A percentile compares a stretch with the other conserved stretches of the same genome.
Evolutionary conservation across 2,329 filamentous ascomycete genomes (phyloP).

Genomic region (Diaporthe aspalathi): DNA sequence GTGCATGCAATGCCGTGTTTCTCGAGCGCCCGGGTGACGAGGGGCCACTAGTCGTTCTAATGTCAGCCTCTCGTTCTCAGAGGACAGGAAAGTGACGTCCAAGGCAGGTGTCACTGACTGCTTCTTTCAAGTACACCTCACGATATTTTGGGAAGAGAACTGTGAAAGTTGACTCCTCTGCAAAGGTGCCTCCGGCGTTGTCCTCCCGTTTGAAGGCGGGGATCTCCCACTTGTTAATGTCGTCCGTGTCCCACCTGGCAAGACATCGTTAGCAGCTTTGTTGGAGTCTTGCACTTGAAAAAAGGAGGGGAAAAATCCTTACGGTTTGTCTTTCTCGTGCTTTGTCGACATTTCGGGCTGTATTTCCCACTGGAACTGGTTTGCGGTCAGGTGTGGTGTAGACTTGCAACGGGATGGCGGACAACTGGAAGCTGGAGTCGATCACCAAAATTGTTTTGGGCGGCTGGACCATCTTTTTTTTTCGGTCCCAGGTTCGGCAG

Average conservation of each 20-base stretch:
- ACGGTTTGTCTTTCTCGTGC: slow-evolving; percentile 86
- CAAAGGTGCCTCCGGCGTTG: slow-evolving; percentile 86
- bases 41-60: slow-evolving; percentile 72
- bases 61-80: slow-evolving; percentile 27
- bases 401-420: not conserved
- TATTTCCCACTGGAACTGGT: not conserved
- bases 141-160: slow-evolving; percentile 95
- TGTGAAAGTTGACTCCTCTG: slow-evolving; percentile 91
- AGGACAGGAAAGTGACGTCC: not conserved
- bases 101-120: slow-evolving; percentile 46
- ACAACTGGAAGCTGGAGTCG: not conserved
- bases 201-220: slow-evolving; percentile 88
- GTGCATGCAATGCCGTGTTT: slow-evolving; percentile 91
- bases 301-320: not conserved
- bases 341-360: slow-evolving; percentile 80
- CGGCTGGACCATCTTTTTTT: slow-evolving; percentile 18
- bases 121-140: slow-evolving; percentile 91
- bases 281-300: not conserved
- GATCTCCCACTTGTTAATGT: slow-evolving; percentile 97
- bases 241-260: slow-evolving; percentile 84
- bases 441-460: slow-evolving; percentile 22
- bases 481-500: slow-evolving; percentile 6
- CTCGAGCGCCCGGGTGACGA: slow-evolving; percentile 87
- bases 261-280: slow-evolving; percentile 5
- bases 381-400: not conserved